Base-by-base conservation (phyloP, 352 stramenopile species). In the Phytopythium ostracodes region DNA sequence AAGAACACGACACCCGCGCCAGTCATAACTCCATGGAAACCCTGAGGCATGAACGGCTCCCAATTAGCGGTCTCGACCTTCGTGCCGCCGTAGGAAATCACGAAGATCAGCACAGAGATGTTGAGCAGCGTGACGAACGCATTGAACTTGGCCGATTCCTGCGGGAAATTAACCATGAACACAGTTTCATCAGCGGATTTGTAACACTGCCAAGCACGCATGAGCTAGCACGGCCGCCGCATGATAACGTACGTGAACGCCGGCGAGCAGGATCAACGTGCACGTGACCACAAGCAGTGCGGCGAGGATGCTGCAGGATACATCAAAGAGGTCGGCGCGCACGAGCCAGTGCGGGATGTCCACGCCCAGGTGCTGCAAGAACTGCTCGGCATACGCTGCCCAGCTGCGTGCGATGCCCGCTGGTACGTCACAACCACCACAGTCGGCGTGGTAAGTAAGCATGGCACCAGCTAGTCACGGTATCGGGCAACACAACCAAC, bases 131-230 rank as follows among this genome's bases (percentile, higher is more conserved):
- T 97, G 61, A 98, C 86, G 29, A 92, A 77, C 14, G 90, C 77
- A 70, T 98, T 98, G 66, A 98, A 97, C 59, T 86, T 92, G 62
- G 88, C 82, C n/a, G 87, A 96, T 81, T 98, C 92, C 82, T 97
- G 70, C 27, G 46, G 12, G 2, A 17, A 8, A 3, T 18, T 9
- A 14, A 4, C 15, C 47, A 54, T 7, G 5, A 22, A 12, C 25
- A 17, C 24, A 22, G 38, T 14, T 2, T 18, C 17, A 6, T 54
- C 18, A 56, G 50, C 29, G 17, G 2, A 1, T 17, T 18, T 38
- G 49, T 33, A 54, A 35, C 10, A n/a, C n/a, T n/a, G n/a, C n/a
- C n/a, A n/a, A n/a, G n/a, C n/a, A n/a, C n/a, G n/a, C n/a, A n/a
- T n/a, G n/a, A n/a, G n/a, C n/a, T n/a, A n/a, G n/a, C n/a, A n/a